Base-by-base conservation (phyloP, 2,329 filamentous ascomycete genomes). In the Shiraia sp. region DNA sequence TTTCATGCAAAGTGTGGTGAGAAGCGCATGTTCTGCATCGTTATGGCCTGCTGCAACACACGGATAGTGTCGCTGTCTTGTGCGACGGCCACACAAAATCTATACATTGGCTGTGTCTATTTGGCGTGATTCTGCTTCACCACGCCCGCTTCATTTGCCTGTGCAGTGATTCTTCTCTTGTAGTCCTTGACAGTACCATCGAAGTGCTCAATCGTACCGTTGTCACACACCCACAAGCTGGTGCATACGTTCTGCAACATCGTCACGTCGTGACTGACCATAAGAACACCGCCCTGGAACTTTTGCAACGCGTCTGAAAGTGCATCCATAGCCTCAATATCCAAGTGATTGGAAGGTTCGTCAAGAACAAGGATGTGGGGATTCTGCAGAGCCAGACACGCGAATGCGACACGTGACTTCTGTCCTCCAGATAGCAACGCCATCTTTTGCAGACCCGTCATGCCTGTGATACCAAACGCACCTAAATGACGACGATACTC, bases 271-370 rank as follows among this genome's bases (percentile, higher is more conserved):
- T 99, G 93, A 64, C 88, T 95, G 42, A 99, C 93, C 90, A 99
- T 97, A 61, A 99, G 76, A 41, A 99, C 91, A 69, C 93, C 93
- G 48, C 93, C 93, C 73, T 95, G 81, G 75, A 97, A 99, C 52
- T 85, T 82, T 57, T 83, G 80, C 57, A 99, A 77, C 12, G 93
- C 93, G 22, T 86, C 83, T 4, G 89, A 86, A 37, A 99, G 77
- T 9, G 93, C 92, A 70, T 99, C 93, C 93, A 99, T 96, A 52
- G 93, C 93, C 72, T 99, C 93, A 59, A 99, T 97, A 82, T 99
- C 93, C 61, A 99, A 77, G 72, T 99, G 93, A 77, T 99, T 99
- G 52, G 90, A 96, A 68, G 93, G 93, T 72, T 99, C 93, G 80
- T 99, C 93, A 36, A 99, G 87, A 47, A 99, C 92, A 32, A 99